Evolutionary conservation across 1,139 yeast species (phyloP).

Genomic region (Nakaseomyces uthaithaninus): DNA sequence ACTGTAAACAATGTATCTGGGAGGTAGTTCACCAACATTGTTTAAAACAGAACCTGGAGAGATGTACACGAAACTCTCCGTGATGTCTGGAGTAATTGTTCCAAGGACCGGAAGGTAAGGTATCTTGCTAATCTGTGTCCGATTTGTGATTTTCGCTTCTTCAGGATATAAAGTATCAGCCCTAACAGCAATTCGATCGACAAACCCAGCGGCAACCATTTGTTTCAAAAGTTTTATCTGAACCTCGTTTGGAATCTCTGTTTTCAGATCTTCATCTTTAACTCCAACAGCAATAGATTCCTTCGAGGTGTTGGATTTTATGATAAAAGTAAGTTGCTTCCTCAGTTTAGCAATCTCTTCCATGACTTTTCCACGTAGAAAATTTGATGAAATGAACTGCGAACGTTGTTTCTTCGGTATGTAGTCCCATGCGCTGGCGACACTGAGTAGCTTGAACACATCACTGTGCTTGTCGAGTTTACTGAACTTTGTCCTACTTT

Average conservation of each 20-base stretch:
- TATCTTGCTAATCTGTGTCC: constrained; percentile 49
- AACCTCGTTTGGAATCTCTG: constrained; percentile 57
- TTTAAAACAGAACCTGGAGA: constrained; percentile 68
- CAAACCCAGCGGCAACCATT: constrained; percentile 85
- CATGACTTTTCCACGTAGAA: constrained; percentile 62
- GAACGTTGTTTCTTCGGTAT: constrained; percentile 42
- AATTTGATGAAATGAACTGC: constrained; percentile 50
- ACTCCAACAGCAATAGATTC: constrained; percentile 50
- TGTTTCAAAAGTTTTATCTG: constrained; percentile 82
- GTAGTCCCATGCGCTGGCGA: constrained; percentile 84
- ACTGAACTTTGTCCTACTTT: constrained; percentile 53
- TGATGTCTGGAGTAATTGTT: constrained; percentile 35
- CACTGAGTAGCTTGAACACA: constrained; percentile 66
- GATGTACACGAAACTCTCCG: constrained; percentile 55
- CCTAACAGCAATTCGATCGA: constrained; percentile 83
- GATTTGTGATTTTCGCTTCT: constrained; percentile 52
- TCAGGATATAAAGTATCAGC: constrained; percentile 61
- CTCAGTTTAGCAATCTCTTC: constrained; percentile 78
- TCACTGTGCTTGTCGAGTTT: constrained; percentile 68
- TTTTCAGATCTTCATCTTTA: constrained; percentile 44
- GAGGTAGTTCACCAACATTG: constrained; percentile 49
- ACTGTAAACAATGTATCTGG: constrained; percentile 66
- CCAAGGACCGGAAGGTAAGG: constrained; percentile 73
- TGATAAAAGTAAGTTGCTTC: constrained; percentile 68
- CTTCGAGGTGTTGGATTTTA: constrained; percentile 51